Percentiles rank a stretch among this genome's conserved stretches.
phyloP scores from a whole-genome alignment of 148 eudicot genomes.

The Vaccinium macrocarpon region DNA sequence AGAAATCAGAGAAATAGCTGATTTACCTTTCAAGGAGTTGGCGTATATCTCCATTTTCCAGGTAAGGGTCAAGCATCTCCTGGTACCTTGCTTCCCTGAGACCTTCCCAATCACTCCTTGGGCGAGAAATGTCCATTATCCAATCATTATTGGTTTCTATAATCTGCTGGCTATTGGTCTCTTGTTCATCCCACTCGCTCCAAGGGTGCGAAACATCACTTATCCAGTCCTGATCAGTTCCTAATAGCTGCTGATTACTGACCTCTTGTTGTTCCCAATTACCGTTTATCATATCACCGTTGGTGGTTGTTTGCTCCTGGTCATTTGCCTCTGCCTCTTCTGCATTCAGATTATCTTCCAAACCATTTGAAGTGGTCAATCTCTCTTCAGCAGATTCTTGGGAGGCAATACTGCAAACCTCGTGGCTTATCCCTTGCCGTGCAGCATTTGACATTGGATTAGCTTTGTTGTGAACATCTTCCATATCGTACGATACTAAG shows the following conservation, averaged over 20 bases:
- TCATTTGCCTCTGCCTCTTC: background rate
- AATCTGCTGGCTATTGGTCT: slow-evolving; percentile 4
- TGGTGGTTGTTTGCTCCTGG: slow-evolving; percentile 16
- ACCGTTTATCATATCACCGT: slow-evolving; percentile 28
- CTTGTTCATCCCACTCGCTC: slow-evolving; percentile 39
- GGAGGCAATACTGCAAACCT: slow-evolving; percentile 2
- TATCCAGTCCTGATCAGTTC: slow-evolving; percentile 26
- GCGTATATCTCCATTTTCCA: slow-evolving; percentile 61
- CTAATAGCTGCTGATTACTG: slow-evolving; percentile 2
- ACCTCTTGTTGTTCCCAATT: slow-evolving; percentile 29
- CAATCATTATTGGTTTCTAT: slow-evolving; percentile 49
- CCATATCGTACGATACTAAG: background rate
- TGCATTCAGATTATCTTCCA: background rate
- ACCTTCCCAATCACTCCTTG: slow-evolving; percentile 83
- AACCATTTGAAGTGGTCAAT: background rate
- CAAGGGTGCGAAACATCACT: slow-evolving; percentile 23
- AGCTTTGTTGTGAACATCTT: slow-evolving; percentile 21
- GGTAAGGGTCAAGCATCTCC: slow-evolving; percentile 57
- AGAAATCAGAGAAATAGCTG: slow-evolving; percentile 2
- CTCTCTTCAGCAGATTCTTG: background rate
- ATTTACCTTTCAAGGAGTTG: slow-evolving; percentile 67
- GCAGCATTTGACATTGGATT: slow-evolving; percentile 12
- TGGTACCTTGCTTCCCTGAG: slow-evolving; percentile 70
- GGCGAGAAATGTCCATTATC: slow-evolving; percentile 69
- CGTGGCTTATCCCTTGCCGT: slow-evolving; percentile 8